phyloP scores from a whole-genome alignment of 2,329 filamentous ascomycete genomes.

The Aureobasidium sp. region DNA sequence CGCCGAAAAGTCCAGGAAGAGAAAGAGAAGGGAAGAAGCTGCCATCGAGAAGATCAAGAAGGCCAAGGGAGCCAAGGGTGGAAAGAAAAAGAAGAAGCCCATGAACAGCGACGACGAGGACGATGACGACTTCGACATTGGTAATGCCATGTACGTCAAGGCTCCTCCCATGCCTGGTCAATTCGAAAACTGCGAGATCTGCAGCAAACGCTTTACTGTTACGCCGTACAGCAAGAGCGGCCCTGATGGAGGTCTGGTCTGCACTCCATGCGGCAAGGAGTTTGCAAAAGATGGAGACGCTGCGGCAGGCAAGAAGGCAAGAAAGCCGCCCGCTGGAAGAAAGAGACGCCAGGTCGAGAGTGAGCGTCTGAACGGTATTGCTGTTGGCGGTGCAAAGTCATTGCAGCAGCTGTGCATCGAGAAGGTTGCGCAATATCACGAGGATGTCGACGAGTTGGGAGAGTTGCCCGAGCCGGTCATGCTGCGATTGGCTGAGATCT shows the following conservation, averaged over 20 bases:
- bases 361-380: slow-evolving; percentile 70
- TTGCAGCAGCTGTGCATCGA: slow-evolving; percentile 57
- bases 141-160: slow-evolving; percentile 48
- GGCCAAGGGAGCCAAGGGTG: slow-evolving; percentile 42
- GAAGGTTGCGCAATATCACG: slow-evolving; percentile 55
- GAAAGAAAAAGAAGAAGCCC: slow-evolving; percentile 37
- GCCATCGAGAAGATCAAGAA: slow-evolving; percentile 32
- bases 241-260: slow-evolving; percentile 78
- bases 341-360: slow-evolving; percentile 72
- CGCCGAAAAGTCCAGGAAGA: slow-evolving; percentile 43
- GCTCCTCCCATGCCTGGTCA: slow-evolving; percentile 65
- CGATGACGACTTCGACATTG: slow-evolving; percentile 41
- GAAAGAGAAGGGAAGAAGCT: slow-evolving; percentile 45
- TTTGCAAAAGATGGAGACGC: slow-evolving; percentile 51
- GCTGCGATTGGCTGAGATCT: slow-evolving; percentile 52
- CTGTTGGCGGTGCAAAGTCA: slow-evolving; percentile 57
- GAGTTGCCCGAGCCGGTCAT: slow-evolving; percentile 51
- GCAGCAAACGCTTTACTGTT: slow-evolving; percentile 83
- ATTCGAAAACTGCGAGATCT: slow-evolving; percentile 78
- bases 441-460: slow-evolving; percentile 57
- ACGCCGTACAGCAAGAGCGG: slow-evolving; percentile 80
- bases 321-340: slow-evolving; percentile 48
- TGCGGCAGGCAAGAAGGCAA: slow-evolving; percentile 51
- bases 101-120: slow-evolving; percentile 37
- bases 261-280: slow-evolving; percentile 70